Evolutionary conservation across 306 rosid genomes (phyloP).

Genomic region (Cicer cuneatum): DNA sequence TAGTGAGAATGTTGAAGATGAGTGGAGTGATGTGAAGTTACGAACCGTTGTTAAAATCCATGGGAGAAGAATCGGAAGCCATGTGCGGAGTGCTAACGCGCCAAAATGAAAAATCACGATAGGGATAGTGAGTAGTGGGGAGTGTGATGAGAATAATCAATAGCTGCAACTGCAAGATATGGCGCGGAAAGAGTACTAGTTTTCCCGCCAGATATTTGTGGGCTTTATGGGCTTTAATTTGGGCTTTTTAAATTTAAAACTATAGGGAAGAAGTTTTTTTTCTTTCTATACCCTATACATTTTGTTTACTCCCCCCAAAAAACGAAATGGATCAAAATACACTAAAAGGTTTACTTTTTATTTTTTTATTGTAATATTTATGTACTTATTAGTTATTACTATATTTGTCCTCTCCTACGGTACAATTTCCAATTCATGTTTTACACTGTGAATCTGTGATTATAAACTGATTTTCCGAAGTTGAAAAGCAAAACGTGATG

Average conservation of each 20-base stretch:
- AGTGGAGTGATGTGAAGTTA: not conserved
- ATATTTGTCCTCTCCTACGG: too few species aligned
- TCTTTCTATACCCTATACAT: too few species aligned
- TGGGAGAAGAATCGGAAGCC: slow-evolving; percentile 86
- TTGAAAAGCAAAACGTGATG: too few species aligned
- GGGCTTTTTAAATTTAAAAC: slow-evolving; percentile 5
- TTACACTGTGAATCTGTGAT: too few species aligned
- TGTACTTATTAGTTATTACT: too few species aligned
- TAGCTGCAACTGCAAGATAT: slow-evolving; percentile 26
- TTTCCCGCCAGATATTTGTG: slow-evolving; percentile 64
- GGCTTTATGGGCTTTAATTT: slow-evolving; percentile 26
- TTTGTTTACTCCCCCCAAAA: too few species aligned
- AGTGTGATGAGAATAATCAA: not conserved
- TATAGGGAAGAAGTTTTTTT: too few species aligned
- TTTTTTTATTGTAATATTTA: too few species aligned
- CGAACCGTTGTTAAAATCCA: slow-evolving; percentile 64
- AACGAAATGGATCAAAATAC: too few species aligned
- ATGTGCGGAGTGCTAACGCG: slow-evolving; percentile 42
- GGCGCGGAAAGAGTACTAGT: slow-evolving; percentile 51
- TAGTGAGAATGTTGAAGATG: not conserved
- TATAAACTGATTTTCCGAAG: too few species aligned
- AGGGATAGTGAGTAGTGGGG: not conserved
- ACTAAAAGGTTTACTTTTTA: too few species aligned
- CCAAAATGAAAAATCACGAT: not conserved
- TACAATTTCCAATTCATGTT: too few species aligned